These are phyloP conservation scores for Cryptococcus sp. DNA, from an alignment of 1,284 basidiomycete species.

Conservation along the genomic window DNA sequence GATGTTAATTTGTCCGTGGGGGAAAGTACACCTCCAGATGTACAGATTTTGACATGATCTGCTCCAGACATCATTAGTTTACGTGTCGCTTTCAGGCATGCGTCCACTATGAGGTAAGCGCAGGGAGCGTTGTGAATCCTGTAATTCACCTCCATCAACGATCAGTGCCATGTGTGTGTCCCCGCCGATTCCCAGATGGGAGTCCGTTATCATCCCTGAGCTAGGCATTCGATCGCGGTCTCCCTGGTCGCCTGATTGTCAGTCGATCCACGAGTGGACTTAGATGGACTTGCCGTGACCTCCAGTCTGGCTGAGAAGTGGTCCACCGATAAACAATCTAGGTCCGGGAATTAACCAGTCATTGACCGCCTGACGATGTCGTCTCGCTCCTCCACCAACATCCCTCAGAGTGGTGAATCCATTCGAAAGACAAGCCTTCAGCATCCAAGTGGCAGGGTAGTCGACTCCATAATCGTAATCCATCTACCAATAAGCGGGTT, in stretches of 20 bases:
- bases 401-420: slow-evolving; percentile 53
- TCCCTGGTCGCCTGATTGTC: too few relatives aligned
- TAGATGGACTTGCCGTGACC: slow-evolving; percentile 47
- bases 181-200: too few relatives aligned
- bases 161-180: too few relatives aligned
- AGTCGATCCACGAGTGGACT: neutral
- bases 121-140: too few relatives aligned
- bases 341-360: slow-evolving; percentile 50
- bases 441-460: neutral
- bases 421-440: slow-evolving; percentile 49
- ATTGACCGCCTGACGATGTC: slow-evolving; percentile 46
- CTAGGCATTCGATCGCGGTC: too few relatives aligned
- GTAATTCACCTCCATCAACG: slow-evolving; percentile 41
- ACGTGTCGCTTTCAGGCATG: slow-evolving; percentile 48
- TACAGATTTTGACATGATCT: slow-evolving; percentile 48
- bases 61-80: slow-evolving; percentile 51
- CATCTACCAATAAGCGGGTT: too few relatives aligned
- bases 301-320: slow-evolving; percentile 51
- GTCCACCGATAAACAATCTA: slow-evolving; percentile 49
- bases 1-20: slow-evolving; percentile 51
- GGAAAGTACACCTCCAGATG: slow-evolving; percentile 50
- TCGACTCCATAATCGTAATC: neutral
- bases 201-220: too few relatives aligned
- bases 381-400: slow-evolving; percentile 50
- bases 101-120: slow-evolving; percentile 21